A percentile compares a stretch with the other conserved stretches of the same genome.
These are phyloP conservation scores for Pseudogymnoascus sp. DNA, from an alignment of 2,329 filamentous ascomycete genomes.

Conservation along the genomic window DNA sequence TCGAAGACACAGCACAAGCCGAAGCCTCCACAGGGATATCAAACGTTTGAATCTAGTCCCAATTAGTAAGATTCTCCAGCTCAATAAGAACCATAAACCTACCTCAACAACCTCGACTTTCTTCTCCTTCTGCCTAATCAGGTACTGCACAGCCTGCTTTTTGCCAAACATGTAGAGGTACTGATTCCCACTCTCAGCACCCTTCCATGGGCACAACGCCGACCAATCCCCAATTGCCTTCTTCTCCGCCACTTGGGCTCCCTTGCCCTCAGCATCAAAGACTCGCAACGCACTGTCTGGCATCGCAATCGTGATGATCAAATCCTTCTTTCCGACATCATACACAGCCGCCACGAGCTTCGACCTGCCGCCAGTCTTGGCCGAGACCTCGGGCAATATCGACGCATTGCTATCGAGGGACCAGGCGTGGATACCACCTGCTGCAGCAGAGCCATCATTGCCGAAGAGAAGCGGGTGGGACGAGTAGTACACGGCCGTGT, in stretches of 20 bases:
- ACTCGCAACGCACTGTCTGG: conserved; percentile 36
- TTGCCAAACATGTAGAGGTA: conserved; percentile 42
- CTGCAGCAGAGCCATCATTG: conserved; percentile 38
- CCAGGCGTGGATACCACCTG: conserved; percentile 37
- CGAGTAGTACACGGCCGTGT: conserved; percentile 35
- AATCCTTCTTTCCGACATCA: background rate
- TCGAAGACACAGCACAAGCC: conserved; percentile 35
- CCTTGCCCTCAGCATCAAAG: conserved; percentile 35
- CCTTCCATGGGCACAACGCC: conserved; percentile 39
- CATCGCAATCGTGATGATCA: conserved; percentile 24
- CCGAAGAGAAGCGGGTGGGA: conserved; percentile 34
- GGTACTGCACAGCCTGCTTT: conserved; percentile 31
- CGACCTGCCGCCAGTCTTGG: conserved; percentile 39
- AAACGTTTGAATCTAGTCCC: conserved; percentile 40
- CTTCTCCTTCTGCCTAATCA: conserved; percentile 28
- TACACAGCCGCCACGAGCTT: background rate
- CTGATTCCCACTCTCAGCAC: conserved; percentile 31
- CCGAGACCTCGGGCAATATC: conserved; percentile 27
- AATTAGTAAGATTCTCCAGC: conserved; percentile 24
- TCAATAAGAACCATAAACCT: too few species aligned
- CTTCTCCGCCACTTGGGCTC: conserved; percentile 28
- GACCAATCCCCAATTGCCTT: conserved; percentile 40
- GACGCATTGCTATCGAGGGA: conserved; percentile 26
- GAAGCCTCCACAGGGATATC: conserved; percentile 34
- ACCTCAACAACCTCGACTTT: background rate